Percentiles rank a stretch among this genome's conserved stretches.
These are phyloP conservation scores for Picea glauca DNA, from an alignment of 75 land plant genomes.

Conservation along the genomic window DNA sequence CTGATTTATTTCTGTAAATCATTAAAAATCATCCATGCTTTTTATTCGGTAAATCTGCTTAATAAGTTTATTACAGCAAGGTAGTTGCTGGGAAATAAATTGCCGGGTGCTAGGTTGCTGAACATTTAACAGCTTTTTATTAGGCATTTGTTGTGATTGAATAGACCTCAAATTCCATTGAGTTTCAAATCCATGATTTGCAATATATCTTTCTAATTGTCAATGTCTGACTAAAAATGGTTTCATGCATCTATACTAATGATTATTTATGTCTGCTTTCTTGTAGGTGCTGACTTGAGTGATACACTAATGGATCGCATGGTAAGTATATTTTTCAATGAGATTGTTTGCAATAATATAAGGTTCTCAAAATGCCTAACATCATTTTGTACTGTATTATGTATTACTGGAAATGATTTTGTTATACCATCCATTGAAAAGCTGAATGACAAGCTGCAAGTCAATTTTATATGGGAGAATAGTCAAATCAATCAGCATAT, in stretches of 20 bases:
- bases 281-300: slow-evolving; percentile 94
- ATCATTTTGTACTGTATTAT: too few relatives aligned
- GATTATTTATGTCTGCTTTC: neutral
- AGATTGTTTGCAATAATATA: neutral
- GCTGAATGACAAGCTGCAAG: neutral
- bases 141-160: neutral
- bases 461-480: neutral
- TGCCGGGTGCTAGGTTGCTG: too few relatives aligned
- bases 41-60: too few relatives aligned
- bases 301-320: slow-evolving; percentile 99
- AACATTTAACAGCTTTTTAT: neutral
- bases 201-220: neutral
- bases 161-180: neutral
- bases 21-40: too few relatives aligned
- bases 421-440: neutral
- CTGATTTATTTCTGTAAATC: too few relatives aligned
- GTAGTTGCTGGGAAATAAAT: too few relatives aligned
- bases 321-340: slow-evolving; percentile 39
- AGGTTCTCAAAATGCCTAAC: neutral
- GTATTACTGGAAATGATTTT: neutral
- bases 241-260: too few relatives aligned
- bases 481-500: neutral
- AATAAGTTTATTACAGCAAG: too few relatives aligned
- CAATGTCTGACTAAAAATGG: neutral
- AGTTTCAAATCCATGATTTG: neutral